Base-by-base conservation (phyloP, 345 rosid species). In the Moricandia arvensis region DNA sequence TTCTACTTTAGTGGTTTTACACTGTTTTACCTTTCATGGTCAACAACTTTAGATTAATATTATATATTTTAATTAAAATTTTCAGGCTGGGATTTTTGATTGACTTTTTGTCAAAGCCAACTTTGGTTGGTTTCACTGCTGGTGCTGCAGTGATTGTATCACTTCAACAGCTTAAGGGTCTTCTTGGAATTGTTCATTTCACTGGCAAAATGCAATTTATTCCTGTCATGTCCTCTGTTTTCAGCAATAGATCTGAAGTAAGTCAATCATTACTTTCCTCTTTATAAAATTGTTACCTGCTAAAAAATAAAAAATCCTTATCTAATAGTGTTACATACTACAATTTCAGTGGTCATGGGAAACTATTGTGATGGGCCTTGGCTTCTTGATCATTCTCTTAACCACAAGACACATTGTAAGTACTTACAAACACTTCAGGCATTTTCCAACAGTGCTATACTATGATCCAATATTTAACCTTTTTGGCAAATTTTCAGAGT, bases 141-240 rank as follows among this genome's bases (percentile, higher is more conserved):
- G 99, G 98, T 37, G 99, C 98, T 35, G 99, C 99, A 24, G 79
- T 96, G 53, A 93, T 96, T 57, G 99, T 96, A 16, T 88, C 97
- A 12, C 82, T 96, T 63, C 99, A 96, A 47, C 99, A 96, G 75
- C 87, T 96, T 4, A 96, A 96, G 68, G 97, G 97, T 49, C 83
- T 96, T 81, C 91, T 96, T 65, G 99, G 99, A 71, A 96, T 96
- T 74, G 89, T 84, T 79, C 98, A 96, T 76, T 96, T 96, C 81
- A 96, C 98, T 63, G 58, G 62, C 71, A 86, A 88, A 87, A 96
- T 96, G 99, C 96, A 91, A 70, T 66, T 93, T 59, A 47, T 93
- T 74, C 93, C 98, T 68, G 99, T 96, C 70, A 76, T 80, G 80
- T 68, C 65, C 7, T 80, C 83, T 80, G 83, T 80, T 65, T 47